Conservation (phyloP, 225 moss, liverwort and hornwort genomes). For the Sphagnum tenellum region DNA sequence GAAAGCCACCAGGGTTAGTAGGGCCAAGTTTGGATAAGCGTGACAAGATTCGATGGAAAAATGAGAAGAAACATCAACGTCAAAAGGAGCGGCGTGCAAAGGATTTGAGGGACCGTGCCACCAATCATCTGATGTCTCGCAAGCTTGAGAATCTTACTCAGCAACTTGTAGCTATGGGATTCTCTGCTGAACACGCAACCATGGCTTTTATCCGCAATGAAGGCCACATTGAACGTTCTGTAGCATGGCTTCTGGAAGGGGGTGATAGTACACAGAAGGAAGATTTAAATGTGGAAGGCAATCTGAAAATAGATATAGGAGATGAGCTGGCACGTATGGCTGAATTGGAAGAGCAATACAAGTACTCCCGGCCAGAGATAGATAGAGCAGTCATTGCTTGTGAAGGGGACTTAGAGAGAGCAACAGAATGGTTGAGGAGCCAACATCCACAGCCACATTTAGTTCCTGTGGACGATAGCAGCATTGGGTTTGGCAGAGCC, state of each 20-base stretch:
- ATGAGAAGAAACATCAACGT: constrained; percentile 49
- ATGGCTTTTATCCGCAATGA: constrained; percentile 45
- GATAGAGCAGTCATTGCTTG: constrained; percentile 36
- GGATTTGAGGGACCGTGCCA: constrained; percentile 39
- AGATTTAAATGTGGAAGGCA: constrained; percentile 26
- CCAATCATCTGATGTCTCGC: constrained; percentile 35
- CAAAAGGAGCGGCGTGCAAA: constrained; percentile 47
- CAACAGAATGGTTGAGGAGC: constrained; percentile 35
- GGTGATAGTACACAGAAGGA: constrained; percentile 39
- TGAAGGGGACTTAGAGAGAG: constrained; percentile 40
- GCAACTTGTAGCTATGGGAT: constrained; percentile 44
- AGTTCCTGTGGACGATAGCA: neutral
- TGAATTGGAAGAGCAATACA: constrained; percentile 33
- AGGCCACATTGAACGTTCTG: constrained; percentile 36
- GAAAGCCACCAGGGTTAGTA: constrained; percentile 27
- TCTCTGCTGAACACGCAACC: constrained; percentile 30
- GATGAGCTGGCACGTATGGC: constrained; percentile 40
- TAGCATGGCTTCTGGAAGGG: constrained; percentile 46
- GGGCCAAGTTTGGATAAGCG: constrained; percentile 37
- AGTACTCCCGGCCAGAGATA: constrained; percentile 33
- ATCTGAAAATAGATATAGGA: constrained; percentile 36
- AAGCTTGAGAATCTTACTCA: constrained; percentile 34
- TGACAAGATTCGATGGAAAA: constrained; percentile 40
- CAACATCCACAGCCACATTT: constrained; percentile 20
- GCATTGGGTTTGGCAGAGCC: constrained; percentile 5